Evolutionary conservation across 1,139 yeast genomes (phyloP), one percentile per base, ranked within the genome.

Genomic region (Meyerozyma elateridarum): DNA sequence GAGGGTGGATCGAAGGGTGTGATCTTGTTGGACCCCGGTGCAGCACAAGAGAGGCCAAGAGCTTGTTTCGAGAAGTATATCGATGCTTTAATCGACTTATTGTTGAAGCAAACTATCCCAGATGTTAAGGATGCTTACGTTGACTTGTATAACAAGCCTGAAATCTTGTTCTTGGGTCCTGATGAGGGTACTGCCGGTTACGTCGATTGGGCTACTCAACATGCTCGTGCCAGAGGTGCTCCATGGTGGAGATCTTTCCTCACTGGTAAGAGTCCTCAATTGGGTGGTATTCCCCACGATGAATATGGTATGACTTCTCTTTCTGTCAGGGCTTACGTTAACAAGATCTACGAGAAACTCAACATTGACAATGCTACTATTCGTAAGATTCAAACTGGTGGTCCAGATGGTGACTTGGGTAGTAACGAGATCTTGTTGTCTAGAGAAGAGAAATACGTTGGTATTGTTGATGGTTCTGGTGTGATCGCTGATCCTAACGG

Each of bases 1-100:
- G 98, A 91, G 70, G 98, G 98, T 56, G 98, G 98, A 28, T 87
- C 97, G 30, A 91, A 91, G 61, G 98, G 98, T 63, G 98, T 91
- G 34, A 85, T 91, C 38, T 71, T 91, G 50, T 72, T 91, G 46
- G 89, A 89, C 54, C 76, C 79, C 8, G 85, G 84, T 39, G 76
- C 73, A 39, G 85, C 93, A 36, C 95, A 85, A 61, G 84, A 78
- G 32, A 77, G 81, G 54, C 88, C 95, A 30, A 79, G 78, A 48
- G 80, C 85, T 38, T 87, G 95, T 28, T 91, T 91, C 59, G 85
- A 84, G 52, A 93, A 91, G 65, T 91, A 91, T 57, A 82, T 89
- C 48, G 98, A 91, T 59, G 70, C 97, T 1, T 73, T 91, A 46
- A 76, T 91, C 49, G 98, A 91, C 56, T 70, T 91, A 46, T 70